Evolutionary conservation across 2,329 filamentous ascomycete genomes (phyloP).

Genomic region (Trichoderma atroviride): DNA sequence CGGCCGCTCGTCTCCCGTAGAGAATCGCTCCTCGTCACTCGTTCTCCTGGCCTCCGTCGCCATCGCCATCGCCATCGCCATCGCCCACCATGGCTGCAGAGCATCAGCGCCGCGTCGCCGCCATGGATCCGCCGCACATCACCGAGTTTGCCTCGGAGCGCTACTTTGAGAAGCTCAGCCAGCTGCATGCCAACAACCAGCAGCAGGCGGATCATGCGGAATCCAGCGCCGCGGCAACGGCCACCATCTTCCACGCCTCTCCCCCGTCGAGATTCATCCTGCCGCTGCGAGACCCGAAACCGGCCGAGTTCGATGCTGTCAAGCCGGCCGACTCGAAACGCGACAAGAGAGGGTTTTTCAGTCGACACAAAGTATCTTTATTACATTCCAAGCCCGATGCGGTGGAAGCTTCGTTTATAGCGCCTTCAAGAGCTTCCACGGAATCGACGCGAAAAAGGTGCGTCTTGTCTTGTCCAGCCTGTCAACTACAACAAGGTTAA

Average conservation of each 20-base stretch:
- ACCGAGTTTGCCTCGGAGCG: slow-evolving; percentile 68
- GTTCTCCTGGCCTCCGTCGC: slow-evolving; percentile 27
- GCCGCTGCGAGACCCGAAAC: slow-evolving; percentile 49
- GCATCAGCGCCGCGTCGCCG: slow-evolving; percentile 35
- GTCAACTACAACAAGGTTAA: background rate
- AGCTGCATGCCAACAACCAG: slow-evolving; percentile 51
- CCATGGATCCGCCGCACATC: slow-evolving; percentile 64
- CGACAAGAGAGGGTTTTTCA: slow-evolving; percentile 48
- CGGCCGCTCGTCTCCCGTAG: slow-evolving; percentile 30
- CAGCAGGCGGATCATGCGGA: slow-evolving; percentile 40
- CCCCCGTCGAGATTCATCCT: slow-evolving; percentile 51
- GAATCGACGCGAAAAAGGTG: slow-evolving; percentile 42
- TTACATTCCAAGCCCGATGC: slow-evolving; percentile 40
- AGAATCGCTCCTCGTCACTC: slow-evolving; percentile 30
- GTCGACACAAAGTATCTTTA: slow-evolving; percentile 44
- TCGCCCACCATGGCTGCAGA: slow-evolving; percentile 39
- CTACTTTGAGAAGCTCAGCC: slow-evolving; percentile 64
- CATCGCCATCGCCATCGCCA: slow-evolving; percentile 25
- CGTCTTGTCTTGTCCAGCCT: background rate
- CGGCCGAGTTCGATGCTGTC: slow-evolving; percentile 37
- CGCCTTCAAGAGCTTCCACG: slow-evolving; percentile 31
- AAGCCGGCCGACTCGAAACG: slow-evolving; percentile 42
- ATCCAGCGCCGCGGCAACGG: slow-evolving; percentile 28
- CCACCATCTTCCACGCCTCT: slow-evolving; percentile 33
- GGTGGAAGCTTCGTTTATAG: slow-evolving; percentile 24